These are phyloP conservation scores for Acer saccharum DNA, from an alignment of 345 rosid species.

Conservation along the genomic window DNA sequence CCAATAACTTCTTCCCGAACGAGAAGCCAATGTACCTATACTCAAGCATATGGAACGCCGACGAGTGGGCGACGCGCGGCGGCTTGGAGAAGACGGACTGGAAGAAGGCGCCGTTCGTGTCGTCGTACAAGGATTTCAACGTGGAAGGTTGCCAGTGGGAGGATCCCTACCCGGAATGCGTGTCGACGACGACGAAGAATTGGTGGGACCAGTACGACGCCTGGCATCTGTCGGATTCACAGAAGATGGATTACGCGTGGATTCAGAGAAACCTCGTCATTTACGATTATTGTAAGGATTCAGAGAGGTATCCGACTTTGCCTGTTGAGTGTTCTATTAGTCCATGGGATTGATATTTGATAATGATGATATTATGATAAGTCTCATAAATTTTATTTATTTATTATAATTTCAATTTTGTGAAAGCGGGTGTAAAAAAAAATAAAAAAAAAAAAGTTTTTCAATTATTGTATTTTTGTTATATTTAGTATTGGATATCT, in stretches of 20 bases:
- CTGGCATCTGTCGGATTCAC: conserved; percentile 81
- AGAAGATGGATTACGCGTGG: conserved; percentile 89
- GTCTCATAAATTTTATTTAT: not conserved
- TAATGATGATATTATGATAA: too few species aligned
- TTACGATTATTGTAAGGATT: conserved; percentile 84
- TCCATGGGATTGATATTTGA: conserved; percentile 74
- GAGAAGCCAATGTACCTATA: conserved; percentile 96
- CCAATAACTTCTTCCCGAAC: conserved; percentile 86
- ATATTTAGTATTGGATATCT: too few species aligned
- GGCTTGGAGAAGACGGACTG: conserved; percentile 95
- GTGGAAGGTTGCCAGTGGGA: conserved; percentile 91
- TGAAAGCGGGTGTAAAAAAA: not conserved
- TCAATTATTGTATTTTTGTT: not conserved
- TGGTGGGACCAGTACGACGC: conserved; percentile 97
- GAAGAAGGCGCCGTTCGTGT: conserved; percentile 86
- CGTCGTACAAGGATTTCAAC: conserved; percentile 82
- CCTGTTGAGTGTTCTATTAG: conserved; percentile 87
- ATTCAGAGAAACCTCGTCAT: conserved; percentile 85
- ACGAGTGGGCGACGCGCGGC: conserved; percentile 97
- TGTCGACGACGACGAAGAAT: conserved; percentile 77
- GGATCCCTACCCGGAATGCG: conserved; percentile 87
- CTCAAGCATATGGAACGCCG: conserved; percentile 98
- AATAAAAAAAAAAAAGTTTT: not conserved
- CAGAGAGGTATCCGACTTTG: conserved; percentile 52
- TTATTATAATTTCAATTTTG: too few species aligned